These are phyloP conservation scores for Wickerhamomyces rabaulensis DNA, from an alignment of 805 yeast species.

Conservation along the genomic window DNA sequence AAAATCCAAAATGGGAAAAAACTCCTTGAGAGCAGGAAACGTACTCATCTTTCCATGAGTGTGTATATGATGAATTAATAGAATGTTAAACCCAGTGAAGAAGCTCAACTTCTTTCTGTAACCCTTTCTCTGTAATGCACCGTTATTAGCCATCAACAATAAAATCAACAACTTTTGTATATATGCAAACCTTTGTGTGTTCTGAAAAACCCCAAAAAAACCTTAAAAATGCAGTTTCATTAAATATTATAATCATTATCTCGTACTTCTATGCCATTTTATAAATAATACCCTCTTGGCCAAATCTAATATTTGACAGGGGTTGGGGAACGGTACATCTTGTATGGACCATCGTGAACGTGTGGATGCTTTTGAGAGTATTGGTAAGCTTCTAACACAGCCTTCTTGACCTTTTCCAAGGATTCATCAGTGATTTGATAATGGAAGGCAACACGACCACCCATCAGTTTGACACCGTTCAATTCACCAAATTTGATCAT, in stretches of 20 bases:
- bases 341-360: slow-evolving; percentile 41
- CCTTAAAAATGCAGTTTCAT: neutral
- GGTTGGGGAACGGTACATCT: slow-evolving; percentile 38
- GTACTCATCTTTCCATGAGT: too few relatives aligned
- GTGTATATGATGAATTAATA: too few relatives aligned
- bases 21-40: too few relatives aligned
- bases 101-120: too few relatives aligned
- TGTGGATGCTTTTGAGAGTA: slow-evolving; percentile 51
- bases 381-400: slow-evolving; percentile 51
- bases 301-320: slow-evolving; percentile 24
- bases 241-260: neutral
- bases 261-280: slow-evolving; percentile 25
- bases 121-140: too few relatives aligned
- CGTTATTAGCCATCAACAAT: too few relatives aligned
- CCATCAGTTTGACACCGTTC: slow-evolving; percentile 58
- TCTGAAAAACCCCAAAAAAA: neutral
- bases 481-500: slow-evolving; percentile 52
- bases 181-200: neutral
- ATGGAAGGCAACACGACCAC: slow-evolving; percentile 79
- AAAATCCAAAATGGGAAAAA: too few relatives aligned
- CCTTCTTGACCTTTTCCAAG: slow-evolving; percentile 50
- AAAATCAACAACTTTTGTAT: too few relatives aligned
- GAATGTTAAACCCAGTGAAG: too few relatives aligned
- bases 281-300: neutral
- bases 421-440: slow-evolving; percentile 55